phyloP scores from a whole-genome alignment of 352 stramenopile genomes.

The Pythium dissotocum region DNA sequence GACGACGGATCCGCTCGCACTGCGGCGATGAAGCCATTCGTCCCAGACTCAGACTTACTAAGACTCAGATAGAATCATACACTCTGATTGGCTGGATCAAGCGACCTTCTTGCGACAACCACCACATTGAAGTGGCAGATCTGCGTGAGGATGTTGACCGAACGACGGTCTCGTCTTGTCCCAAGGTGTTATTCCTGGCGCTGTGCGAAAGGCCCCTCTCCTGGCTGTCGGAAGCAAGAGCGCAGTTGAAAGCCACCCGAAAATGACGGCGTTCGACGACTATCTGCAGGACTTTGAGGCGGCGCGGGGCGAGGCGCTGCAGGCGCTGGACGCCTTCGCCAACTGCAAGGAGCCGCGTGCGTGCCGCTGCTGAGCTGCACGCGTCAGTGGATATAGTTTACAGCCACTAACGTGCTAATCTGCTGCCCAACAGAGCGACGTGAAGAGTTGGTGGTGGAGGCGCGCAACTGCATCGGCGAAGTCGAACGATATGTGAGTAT shows the following conservation, averaged over 20 bases:
- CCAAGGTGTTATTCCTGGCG: constrained; percentile 4
- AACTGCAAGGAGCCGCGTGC: constrained; percentile 25
- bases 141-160: not conserved
- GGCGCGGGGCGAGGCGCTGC: constrained; percentile 46
- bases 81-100: constrained; percentile 4
- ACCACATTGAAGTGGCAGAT: constrained; percentile 3
- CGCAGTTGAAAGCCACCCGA: not conserved
- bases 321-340: constrained; percentile 51
- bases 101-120: constrained; percentile 10
- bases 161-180: constrained; percentile 4
- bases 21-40: constrained; percentile 20
- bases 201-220: not conserved
- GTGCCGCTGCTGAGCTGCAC: not conserved
- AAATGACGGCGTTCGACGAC: constrained; percentile 43
- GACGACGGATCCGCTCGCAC: constrained; percentile 13
- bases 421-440: constrained; percentile 26
- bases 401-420: not conserved
- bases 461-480: constrained; percentile 56
- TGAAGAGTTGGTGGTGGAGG: constrained; percentile 50
- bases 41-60: not conserved
- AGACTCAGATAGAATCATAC: constrained; percentile 11
- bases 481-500: constrained; percentile 65
- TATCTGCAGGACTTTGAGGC: constrained; percentile 59
- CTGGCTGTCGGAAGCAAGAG: not conserved
- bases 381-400: not conserved